A percentile compares a stretch with the other conserved stretches of the same genome.
phyloP scores from a whole-genome alignment of 768 basidiomycete species.

The Lentinula lateritia region DNA sequence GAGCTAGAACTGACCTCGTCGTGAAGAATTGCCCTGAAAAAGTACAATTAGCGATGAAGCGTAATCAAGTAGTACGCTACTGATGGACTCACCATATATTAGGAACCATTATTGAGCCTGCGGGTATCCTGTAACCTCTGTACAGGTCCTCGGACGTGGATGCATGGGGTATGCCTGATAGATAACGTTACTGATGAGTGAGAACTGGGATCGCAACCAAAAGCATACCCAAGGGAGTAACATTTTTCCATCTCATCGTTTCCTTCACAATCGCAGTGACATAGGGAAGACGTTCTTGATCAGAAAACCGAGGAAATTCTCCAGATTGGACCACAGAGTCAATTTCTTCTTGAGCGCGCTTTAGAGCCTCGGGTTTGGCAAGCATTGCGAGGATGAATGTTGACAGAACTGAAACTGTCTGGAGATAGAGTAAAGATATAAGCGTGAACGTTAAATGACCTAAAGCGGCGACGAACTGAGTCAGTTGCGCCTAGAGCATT shows the following conservation, averaged over 20 bases:
- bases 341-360: constrained; percentile 9
- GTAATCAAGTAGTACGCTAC: neutral
- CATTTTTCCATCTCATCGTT: constrained; percentile 7
- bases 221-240: constrained; percentile 5
- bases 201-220: too few relatives aligned
- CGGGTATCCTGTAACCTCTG: constrained; percentile 21
- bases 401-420: constrained; percentile 9
- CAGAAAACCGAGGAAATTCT: constrained; percentile 12
- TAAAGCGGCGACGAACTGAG: constrained; percentile 2
- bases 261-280: constrained; percentile 14
- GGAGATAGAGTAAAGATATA: neutral
- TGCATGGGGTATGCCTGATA: constrained; percentile 18
- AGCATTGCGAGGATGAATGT: constrained; percentile 12
- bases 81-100: constrained; percentile 18
- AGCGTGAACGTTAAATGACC: neutral
- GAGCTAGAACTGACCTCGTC: constrained; percentile 11
- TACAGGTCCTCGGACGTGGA: constrained; percentile 20
- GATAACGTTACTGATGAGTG: too few relatives aligned
- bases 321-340: constrained; percentile 7
- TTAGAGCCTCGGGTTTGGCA: constrained; percentile 8
- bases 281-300: constrained; percentile 14
- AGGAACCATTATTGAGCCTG: constrained; percentile 20
- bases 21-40: constrained; percentile 20
- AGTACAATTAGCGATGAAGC: neutral
- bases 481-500: constrained; percentile 6